Evolutionary conservation across 768 basidiomycete genomes (phyloP).

Genomic region (Infundibulicybe gibba): DNA sequence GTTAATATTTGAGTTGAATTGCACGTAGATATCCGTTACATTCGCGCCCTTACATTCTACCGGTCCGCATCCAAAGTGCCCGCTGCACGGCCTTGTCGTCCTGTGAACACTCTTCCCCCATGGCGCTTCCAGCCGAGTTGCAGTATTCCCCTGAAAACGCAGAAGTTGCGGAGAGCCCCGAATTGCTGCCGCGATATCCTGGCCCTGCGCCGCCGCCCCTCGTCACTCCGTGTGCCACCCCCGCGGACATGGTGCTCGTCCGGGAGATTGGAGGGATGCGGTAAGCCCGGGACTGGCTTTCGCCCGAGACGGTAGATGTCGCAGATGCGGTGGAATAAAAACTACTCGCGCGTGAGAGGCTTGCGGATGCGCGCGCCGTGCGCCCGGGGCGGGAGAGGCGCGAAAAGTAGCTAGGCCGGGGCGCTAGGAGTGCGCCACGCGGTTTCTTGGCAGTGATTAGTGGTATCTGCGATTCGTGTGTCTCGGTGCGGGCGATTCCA

Average conservation of each 20-base stretch:
- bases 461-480: conserved; percentile 12
- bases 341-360: background rate
- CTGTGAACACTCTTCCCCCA: too few species aligned
- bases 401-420: background rate
- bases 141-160: too few species aligned
- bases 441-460: conserved; percentile 8
- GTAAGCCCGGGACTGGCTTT: background rate
- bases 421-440: conserved; percentile 7
- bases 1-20: too few species aligned
- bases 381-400: background rate
- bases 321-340: background rate
- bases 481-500: conserved; percentile 5
- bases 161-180: too few species aligned
- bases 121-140: too few species aligned
- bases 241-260: conserved; percentile 11
- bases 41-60: too few species aligned
- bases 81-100: too few species aligned
- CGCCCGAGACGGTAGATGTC: background rate
- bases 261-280: conserved; percentile 12
- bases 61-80: too few species aligned
- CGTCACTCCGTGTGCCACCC: background rate
- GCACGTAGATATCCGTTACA: too few species aligned
- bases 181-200: too few species aligned
- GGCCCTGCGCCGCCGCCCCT: background rate
- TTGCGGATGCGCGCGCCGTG: conserved; percentile 2